phyloP scores from a whole-genome alignment of 192 early-diverging fungal genomes.

The Coemansia sp. region DNA sequence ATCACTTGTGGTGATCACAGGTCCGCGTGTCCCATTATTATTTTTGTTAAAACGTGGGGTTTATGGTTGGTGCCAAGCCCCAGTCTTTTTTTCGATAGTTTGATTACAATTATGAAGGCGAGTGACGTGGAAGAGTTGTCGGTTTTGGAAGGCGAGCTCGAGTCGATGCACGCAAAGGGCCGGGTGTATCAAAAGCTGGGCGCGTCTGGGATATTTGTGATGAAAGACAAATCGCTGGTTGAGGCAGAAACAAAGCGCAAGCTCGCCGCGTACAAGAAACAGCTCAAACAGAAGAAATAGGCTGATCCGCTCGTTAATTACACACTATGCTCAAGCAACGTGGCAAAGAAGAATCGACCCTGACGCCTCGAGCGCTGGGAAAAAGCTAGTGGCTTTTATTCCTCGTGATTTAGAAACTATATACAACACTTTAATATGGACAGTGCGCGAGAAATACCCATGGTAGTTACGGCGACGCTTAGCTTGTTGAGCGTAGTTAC shows the following conservation, averaged over 20 bases:
- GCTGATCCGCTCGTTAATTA: too few relatives aligned
- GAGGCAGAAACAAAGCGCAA: constrained; percentile 8
- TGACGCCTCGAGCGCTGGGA: too few relatives aligned
- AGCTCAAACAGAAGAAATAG: neutral
- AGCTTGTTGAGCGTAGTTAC: neutral
- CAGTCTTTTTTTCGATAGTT: too few relatives aligned
- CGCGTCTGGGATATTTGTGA: constrained; percentile 21
- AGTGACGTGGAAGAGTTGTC: constrained; percentile 13
- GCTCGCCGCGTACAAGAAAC: constrained; percentile 6
- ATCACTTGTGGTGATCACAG: too few relatives aligned
- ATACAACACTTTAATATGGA: neutral
- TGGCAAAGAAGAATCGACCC: too few relatives aligned
- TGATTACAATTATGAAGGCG: neutral
- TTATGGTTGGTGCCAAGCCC: too few relatives aligned
- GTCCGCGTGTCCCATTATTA: too few relatives aligned
- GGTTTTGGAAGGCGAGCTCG: constrained; percentile 33
- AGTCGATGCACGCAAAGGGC: constrained; percentile 18
- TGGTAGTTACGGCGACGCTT: neutral
- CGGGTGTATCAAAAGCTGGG: constrained; percentile 26
- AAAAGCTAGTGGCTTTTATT: too few relatives aligned
- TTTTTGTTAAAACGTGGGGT: too few relatives aligned
- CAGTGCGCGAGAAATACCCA: neutral
- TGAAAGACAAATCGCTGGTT: constrained; percentile 8
- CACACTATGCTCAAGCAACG: too few relatives aligned
- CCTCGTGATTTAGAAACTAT: too few relatives aligned